A percentile compares a stretch with the other conserved stretches of the same genome.
Evolutionary conservation across 2,329 filamentous ascomycete species (phyloP).

Genomic region (Phaeosphaeria sp.): DNA sequence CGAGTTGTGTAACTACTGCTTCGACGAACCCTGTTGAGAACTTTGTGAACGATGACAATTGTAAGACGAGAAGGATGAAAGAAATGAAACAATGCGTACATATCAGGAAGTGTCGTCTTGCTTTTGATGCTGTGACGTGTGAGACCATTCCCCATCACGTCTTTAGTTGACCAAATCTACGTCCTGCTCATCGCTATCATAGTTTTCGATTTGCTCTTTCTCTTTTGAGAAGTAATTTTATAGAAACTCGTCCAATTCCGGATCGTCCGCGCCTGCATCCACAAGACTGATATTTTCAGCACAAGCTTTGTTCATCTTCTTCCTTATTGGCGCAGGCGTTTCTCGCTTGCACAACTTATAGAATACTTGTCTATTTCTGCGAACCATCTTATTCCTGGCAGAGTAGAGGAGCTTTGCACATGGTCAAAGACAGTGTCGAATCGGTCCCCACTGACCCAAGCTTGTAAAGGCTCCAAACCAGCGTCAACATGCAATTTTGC

Average conservation of each 20-base stretch:
- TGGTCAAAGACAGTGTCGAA: neutral
- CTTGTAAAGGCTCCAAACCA: neutral
- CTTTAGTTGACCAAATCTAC: neutral
- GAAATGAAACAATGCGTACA: too few species aligned
- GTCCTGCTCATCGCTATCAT: neutral
- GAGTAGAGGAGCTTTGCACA: neutral
- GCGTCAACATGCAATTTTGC: neutral
- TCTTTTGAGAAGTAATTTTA: too few species aligned
- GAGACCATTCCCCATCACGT: too few species aligned
- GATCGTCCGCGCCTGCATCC: neutral
- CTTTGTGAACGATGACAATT: too few species aligned
- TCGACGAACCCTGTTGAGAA: too few species aligned
- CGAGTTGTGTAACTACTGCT: too few species aligned
- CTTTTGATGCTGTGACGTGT: too few species aligned
- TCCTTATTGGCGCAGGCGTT: neutral
- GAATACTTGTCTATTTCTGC: neutral
- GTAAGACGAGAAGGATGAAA: too few species aligned
- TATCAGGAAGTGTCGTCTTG: too few species aligned
- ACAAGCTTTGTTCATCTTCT: neutral
- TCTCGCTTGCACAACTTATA: neutral
- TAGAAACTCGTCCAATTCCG: neutral
- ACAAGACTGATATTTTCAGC: neutral
- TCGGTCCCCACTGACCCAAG: neutral
- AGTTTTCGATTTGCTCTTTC: neutral
- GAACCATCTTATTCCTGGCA: neutral